These are phyloP conservation scores for Geranium incanum DNA, from an alignment of 441 rosid genomes.

Conservation along the genomic window DNA sequence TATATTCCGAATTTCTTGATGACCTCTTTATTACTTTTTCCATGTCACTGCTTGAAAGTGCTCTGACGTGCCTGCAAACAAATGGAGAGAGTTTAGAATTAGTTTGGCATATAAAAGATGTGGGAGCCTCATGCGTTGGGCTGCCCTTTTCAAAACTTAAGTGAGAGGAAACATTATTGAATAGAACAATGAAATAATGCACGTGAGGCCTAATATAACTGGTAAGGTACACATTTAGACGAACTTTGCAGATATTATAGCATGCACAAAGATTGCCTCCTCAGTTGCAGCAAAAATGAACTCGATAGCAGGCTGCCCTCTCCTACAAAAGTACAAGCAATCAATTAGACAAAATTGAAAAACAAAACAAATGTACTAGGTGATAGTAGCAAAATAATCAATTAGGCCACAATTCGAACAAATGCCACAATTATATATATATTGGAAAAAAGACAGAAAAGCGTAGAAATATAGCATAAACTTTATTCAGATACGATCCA, in stretches of 20 bases:
- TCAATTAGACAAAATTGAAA: constrained; percentile 17
- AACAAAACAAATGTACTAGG: neutral
- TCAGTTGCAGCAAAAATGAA: constrained; percentile 94
- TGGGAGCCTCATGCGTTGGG: no score
- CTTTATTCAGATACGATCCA: neutral
- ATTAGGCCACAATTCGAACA: neutral
- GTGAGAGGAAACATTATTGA: constrained; percentile 17
- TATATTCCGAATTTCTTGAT: constrained; percentile 47
- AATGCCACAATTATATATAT: neutral
- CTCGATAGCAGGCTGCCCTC: constrained; percentile 82
- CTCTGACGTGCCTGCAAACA: constrained; percentile 65
- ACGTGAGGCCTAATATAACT: constrained; percentile 17
- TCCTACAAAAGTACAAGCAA: constrained; percentile 47
- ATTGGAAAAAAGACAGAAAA: neutral
- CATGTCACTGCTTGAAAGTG: constrained; percentile 70
- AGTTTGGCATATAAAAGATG: constrained; percentile 15
- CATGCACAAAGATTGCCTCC: constrained; percentile 92
- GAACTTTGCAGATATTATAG: constrained; percentile 79
- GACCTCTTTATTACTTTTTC: constrained; percentile 60
- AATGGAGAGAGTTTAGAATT: constrained; percentile 19
- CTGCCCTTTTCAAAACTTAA: no score
- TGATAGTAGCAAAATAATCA: neutral
- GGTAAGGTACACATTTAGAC: constrained; percentile 29
- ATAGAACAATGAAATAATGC: constrained; percentile 16
- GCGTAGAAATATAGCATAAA: neutral